Evolutionary conservation across 2,329 filamentous ascomycete species (phyloP), one percentile per base, ranked within the genome.

Genomic region (Monosporascus cannonballus): DNA sequence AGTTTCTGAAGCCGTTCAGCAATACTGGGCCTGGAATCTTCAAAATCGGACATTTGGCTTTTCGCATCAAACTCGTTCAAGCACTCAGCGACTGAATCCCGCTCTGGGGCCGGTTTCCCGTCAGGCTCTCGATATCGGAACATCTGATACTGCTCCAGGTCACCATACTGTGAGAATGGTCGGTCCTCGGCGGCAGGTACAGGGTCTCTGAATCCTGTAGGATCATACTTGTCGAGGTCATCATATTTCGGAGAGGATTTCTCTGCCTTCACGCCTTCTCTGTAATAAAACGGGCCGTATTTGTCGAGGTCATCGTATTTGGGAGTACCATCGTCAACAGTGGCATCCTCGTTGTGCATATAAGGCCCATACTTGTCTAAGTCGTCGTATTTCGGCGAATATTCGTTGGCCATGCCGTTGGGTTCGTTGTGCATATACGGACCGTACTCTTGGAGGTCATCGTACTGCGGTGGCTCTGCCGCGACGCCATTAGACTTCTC

Each of bases 211-310:
- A 63, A 61, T 7, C 54, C 41, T 15, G 54, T 51, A 7, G 60
- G 51, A 22, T 58, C 37, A 57, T 78, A 78, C 51, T 70, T 64
- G 50, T 66, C 61, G 46, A 77, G 60, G 54, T 77, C 75, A 4
- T 69, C 61, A 47, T 75, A 72, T 3, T 61, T 63, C 48, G 37
- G 50, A 44, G 62, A 51, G 9, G 65, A 50, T 44, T 70, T 60
- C 20, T 68, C 55, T 11, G 53, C 53, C 1, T 61, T 57, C 4
- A 62, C 59, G 24, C 69, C 64, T 11, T 71, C 62, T 48, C 70
- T 49, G 42, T 70, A 61, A 22, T 58, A 61, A n/a, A 61, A 55
- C 14, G 67, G 57, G 0, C 64, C 63, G 51, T 74, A 72, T 8
- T 68, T 62, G 34, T 77, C 54, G 9, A 74, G 59, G 51, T 74